Evolutionary conservation across 177 flowering plant genomes (phyloP), one percentile per base, ranked within the genome.

Genomic region (Telopea speciosissima): DNA sequence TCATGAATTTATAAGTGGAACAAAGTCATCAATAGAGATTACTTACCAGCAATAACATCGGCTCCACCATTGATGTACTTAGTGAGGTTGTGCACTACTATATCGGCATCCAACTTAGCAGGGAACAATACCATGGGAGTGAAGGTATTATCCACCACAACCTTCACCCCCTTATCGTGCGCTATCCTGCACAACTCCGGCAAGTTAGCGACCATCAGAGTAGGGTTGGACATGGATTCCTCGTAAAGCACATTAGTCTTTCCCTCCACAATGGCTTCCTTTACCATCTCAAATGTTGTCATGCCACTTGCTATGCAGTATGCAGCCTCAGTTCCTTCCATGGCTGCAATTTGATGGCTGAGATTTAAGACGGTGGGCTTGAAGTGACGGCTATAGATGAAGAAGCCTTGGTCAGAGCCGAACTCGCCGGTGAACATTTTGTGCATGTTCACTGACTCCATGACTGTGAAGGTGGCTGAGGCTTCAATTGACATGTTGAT

Each of bases 401-500:
- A 94, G 83, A 85, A 94, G 71, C 92, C 99, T 0, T 89, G 86
- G 65, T 94, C 97, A 0, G 97, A 88, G 23, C 97, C 99, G 24
- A 94, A 84, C 71, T 94, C 97, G 1, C 97, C 99, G 70, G 83
- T 0, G 84, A 92, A 94, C 94, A 94, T 86, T 25, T 90, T 87
- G 24, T 87, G 74, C 87, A 94, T 79, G 13, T 97, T 94, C 7
- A 89, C 97, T 14, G 98, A 90, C 76, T 94, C 97, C 97, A 90
- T 94, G 21, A 94, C 99, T 19, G 99, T 92, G 92, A 94, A 94
- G 31, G 97, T 94, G 63, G 97, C 97, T 14, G 99, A 94, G 24
- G 97, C 97, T 76, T 94, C 99, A 69, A 94, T 94, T 12, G 98
- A 94, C 98, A 94, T 92, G 88, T 94, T 94, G 13, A 94, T 97